Evolutionary conservation across 2,329 filamentous ascomycete species (phyloP).

Genomic region (Fusarium zealandicum): DNA sequence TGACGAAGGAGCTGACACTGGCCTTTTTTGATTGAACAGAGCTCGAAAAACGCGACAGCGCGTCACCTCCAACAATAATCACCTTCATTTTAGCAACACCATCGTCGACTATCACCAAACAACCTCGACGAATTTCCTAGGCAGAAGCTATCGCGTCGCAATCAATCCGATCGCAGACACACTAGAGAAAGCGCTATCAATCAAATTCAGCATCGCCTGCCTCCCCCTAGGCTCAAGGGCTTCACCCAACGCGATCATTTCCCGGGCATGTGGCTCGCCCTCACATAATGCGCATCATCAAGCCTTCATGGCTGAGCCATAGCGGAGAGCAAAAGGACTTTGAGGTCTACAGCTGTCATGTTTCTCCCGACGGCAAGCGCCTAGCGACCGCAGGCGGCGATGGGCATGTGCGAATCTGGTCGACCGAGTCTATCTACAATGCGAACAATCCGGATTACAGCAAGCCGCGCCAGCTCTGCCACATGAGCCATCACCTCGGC

Average conservation of each 20-base stretch:
- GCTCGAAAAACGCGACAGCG: conserved; percentile 36
- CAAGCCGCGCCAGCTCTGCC: conserved; percentile 90
- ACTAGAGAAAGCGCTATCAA: not conserved
- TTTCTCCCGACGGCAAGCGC: conserved; percentile 91
- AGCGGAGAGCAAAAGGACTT: conserved; percentile 98
- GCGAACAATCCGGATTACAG: conserved; percentile 74
- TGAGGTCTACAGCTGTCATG: conserved; percentile 97
- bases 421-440: conserved; percentile 89
- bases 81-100: conserved; percentile 16
- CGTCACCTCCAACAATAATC: conserved; percentile 25
- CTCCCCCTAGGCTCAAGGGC: conserved; percentile 3
- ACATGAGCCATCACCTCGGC: conserved; percentile 97
- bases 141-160: conserved; percentile 4
- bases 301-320: conserved; percentile 95
- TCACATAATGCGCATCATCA: conserved; percentile 79
- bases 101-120: conserved; percentile 9
- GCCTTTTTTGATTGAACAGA: conserved; percentile 26
- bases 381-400: conserved; percentile 96
- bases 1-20: conserved; percentile 24
- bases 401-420: conserved; percentile 97
- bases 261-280: conserved; percentile 36
- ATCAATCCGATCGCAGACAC: conserved; percentile 2
- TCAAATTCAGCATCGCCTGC: conserved; percentile 1
- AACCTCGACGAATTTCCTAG: not conserved
- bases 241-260: conserved; percentile 10